phyloP scores from a whole-genome alignment of 345 rosid species.

The Tarenaya hassleriana region DNA sequence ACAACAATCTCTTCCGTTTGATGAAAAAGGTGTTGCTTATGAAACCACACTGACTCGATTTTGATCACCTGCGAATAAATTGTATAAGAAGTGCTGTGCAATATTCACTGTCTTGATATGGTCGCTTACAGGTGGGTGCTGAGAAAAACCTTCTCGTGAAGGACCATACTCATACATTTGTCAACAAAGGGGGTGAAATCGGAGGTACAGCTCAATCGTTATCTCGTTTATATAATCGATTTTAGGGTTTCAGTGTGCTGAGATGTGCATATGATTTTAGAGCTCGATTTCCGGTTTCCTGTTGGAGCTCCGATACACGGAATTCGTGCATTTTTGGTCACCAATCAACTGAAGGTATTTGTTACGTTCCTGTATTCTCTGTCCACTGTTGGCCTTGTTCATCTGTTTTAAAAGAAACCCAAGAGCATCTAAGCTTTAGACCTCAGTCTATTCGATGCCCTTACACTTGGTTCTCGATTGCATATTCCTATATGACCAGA shows the following conservation, averaged over 20 bases:
- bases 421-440: too few relatives aligned
- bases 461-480: too few relatives aligned
- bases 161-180: slow-evolving; percentile 96
- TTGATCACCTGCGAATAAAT: too few relatives aligned
- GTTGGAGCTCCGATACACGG: slow-evolving; percentile 97
- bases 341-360: slow-evolving; percentile 82
- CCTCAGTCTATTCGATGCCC: too few relatives aligned
- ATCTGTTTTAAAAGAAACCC: too few relatives aligned
- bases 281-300: slow-evolving; percentile 92
- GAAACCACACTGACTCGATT: background rate
- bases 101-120: too few relatives aligned
- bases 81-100: too few relatives aligned
- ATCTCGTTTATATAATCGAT: background rate
- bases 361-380: background rate
- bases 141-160: slow-evolving; percentile 84
- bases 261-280: slow-evolving; percentile 37
- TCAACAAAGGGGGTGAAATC: slow-evolving; percentile 77
- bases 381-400: background rate
- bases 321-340: slow-evolving; percentile 70
- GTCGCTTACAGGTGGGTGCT: slow-evolving; percentile 63
- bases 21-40: slow-evolving; percentile 71
- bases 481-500: too few relatives aligned
- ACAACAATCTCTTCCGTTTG: slow-evolving; percentile 90
- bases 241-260: slow-evolving; percentile 1
- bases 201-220: slow-evolving; percentile 51